Base-by-base conservation (phyloP, 352 stramenopile species). In the Phytophthora hybrid region DNA sequence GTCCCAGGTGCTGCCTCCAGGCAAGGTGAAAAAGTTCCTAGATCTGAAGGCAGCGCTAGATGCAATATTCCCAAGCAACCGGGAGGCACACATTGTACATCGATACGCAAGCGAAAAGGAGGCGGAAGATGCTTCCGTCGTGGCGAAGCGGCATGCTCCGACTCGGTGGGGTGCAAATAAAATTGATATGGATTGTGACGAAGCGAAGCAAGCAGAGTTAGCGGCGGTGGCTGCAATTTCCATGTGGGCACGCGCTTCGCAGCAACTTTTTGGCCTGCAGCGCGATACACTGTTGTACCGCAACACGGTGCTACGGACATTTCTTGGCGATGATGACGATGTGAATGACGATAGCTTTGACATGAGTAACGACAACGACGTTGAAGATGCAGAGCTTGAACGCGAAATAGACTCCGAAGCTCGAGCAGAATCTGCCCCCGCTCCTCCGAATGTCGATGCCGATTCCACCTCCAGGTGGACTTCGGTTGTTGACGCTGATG, bases 211-310 rank as follows among this genome's bases (percentile, higher is more conserved):
- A 56, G 46, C 51, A 23, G 69, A 69, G 53, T 57, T 69, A 46
- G 63, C 47, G 49, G 34, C 54, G 5, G 59, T 68, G 49, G 73
- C 52, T 21, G 63, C 71, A 2, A 79, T 81, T 37, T 80, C 77
- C 0, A 81, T 84, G 74, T 84, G 77, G 77, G 32, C 61, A 31
- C 74, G 77, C 31, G 66, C 77, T 57, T 81, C 77, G 0, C 77
- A 84, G 44, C 70, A 77, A n/a, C 60, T 69, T 37, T 77, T 80
- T 63, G 63, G 66, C 10, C 37, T 76, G 26, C 52, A 66, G 29
- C 63, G 64, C 8, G 68, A 78, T 60, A 77, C 63, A 7, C 53
- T 80, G 16, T 29, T 84, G 18, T 84, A 84, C 19, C 70, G 70
- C 23, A 84, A 78, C 58, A 81, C 57, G 53, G 39, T 84, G 9